Evolutionary conservation across 208 protist species (phyloP).

Genomic region (Leishmania guyanensis): DNA sequence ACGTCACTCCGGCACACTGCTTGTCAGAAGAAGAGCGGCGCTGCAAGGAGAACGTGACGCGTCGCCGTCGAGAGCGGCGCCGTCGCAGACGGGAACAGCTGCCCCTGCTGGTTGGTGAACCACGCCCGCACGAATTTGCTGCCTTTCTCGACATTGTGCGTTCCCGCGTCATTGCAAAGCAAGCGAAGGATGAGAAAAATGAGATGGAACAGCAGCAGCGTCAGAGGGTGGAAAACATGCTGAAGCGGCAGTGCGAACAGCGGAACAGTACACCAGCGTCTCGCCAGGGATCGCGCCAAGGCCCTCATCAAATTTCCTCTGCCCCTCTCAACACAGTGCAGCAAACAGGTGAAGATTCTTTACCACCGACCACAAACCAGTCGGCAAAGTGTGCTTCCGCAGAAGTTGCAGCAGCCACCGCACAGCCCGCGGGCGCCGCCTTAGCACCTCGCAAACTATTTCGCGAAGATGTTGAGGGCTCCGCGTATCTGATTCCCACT

Average conservation of each 20-base stretch:
- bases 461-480: conserved; percentile 38
- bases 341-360: not conserved
- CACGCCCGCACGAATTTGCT: conserved; percentile 36
- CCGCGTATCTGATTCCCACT: conserved; percentile 33
- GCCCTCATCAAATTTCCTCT: conserved; percentile 1
- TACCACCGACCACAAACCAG: not conserved
- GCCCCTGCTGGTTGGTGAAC: conserved; percentile 60
- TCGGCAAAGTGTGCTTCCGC: too few relatives aligned
- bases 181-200: conserved; percentile 18
- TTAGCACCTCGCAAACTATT: conserved; percentile 11
- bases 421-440: not conserved
- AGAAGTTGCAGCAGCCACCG: too few relatives aligned
- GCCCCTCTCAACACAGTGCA: conserved; percentile 8
- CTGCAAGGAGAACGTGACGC: conserved; percentile 6
- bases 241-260: conserved; percentile 27
- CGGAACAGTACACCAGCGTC: conserved; percentile 10
- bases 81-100: conserved; percentile 27
- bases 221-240: conserved; percentile 7
- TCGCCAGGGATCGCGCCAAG: not conserved
- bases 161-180: conserved; percentile 20
- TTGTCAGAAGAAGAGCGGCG: not conserved
- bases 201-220: conserved; percentile 1
- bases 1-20: not conserved
- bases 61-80: conserved; percentile 25
- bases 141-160: conserved; percentile 36